Evolutionary conservation across 2,329 filamentous ascomycete species (phyloP).

Genomic region (Venturia effusa): DNA sequence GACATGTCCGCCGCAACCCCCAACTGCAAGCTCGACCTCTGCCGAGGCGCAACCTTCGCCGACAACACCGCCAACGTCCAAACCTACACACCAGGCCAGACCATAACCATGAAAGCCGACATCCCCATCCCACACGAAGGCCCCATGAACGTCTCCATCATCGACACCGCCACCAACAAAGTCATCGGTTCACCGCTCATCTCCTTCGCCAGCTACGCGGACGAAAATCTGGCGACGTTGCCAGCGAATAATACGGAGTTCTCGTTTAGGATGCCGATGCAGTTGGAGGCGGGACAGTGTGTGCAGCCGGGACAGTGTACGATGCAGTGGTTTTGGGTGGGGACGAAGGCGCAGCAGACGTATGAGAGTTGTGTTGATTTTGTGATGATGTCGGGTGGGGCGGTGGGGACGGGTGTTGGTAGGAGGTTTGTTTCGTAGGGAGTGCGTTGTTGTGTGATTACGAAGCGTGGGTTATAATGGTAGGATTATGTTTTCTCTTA

Average conservation of each 20-base stretch:
- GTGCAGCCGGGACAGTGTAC: conserved; percentile 30
- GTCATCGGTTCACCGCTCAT: conserved; percentile 44
- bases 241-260: conserved; percentile 38
- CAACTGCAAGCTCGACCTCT: conserved; percentile 17
- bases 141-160: conserved; percentile 47
- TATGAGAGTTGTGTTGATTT: conserved; percentile 56
- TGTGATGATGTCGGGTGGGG: conserved; percentile 24
- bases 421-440: neutral
- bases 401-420: neutral
- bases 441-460: neutral
- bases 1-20: conserved; percentile 5
- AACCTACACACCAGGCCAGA: conserved; percentile 39
- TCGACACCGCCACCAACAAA: conserved; percentile 42
- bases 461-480: too few species aligned
- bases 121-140: conserved; percentile 45
- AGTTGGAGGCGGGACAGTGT: conserved; percentile 34
- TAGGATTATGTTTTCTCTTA: too few species aligned
- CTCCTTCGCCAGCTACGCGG: conserved; percentile 45
- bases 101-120: conserved; percentile 34
- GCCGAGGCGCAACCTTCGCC: conserved; percentile 47
- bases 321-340: conserved; percentile 55
- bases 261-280: conserved; percentile 41
- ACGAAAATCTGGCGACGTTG: conserved; percentile 30
- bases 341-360: conserved; percentile 44
- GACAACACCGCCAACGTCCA: conserved; percentile 45